Evolutionary conservation across 2,329 filamentous ascomycete species (phyloP).

Genomic region (Talaromyces sp.): DNA sequence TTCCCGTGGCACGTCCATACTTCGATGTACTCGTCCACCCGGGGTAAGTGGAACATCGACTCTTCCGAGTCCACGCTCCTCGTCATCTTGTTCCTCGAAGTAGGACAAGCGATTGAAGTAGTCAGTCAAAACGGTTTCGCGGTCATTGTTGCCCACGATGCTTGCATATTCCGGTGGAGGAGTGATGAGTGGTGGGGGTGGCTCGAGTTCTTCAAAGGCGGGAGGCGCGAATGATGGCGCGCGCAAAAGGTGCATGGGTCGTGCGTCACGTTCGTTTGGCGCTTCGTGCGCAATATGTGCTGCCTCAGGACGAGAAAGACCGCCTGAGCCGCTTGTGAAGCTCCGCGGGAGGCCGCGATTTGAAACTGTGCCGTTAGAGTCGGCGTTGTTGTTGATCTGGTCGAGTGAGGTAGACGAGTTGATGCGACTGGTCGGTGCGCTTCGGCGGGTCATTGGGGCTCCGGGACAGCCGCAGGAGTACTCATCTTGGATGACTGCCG

Average conservation of each 20-base stretch:
- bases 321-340: slow-evolving; percentile 20
- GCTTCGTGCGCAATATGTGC: slow-evolving; percentile 48
- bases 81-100: slow-evolving; percentile 60
- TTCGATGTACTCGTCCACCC: slow-evolving; percentile 59
- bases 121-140: slow-evolving; percentile 68
- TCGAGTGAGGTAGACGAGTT: neutral
- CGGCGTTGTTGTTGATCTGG: neutral
- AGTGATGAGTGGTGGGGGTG: slow-evolving; percentile 67
- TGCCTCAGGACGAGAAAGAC: slow-evolving; percentile 38
- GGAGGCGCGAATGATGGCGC: slow-evolving; percentile 85
- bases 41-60: slow-evolving; percentile 61
- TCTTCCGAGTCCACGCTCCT: slow-evolving; percentile 43
- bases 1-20: slow-evolving; percentile 60
- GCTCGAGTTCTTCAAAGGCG: slow-evolving; percentile 75
- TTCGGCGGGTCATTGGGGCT: slow-evolving; percentile 48
- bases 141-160: slow-evolving; percentile 67
- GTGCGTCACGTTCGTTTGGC: slow-evolving; percentile 37
- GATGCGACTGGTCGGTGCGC: slow-evolving; percentile 24
- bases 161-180: slow-evolving; percentile 81
- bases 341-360: slow-evolving; percentile 5
- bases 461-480: slow-evolving; percentile 65
- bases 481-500: slow-evolving; percentile 51
- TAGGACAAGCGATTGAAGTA: slow-evolving; percentile 75
- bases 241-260: slow-evolving; percentile 80
- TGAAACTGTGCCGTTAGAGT: neutral